These are phyloP conservation scores for Tetrapyrgos nigripes DNA, from an alignment of 1,284 basidiomycete genomes.

Conservation along the genomic window DNA sequence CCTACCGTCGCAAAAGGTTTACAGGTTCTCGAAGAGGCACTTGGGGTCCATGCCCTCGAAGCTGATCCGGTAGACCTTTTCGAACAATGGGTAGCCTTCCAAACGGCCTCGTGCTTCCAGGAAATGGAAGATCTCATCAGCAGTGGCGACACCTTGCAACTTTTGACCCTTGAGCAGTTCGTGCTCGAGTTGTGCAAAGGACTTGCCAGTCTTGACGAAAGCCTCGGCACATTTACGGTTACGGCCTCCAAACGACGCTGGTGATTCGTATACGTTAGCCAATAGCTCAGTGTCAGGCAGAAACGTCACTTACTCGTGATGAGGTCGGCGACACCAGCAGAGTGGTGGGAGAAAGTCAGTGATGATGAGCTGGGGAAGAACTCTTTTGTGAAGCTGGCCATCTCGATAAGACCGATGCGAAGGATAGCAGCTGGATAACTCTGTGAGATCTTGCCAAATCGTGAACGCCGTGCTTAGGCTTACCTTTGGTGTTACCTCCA, in stretches of 20 bases:
- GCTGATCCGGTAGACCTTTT: constrained; percentile 24
- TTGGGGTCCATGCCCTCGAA: constrained; percentile 24
- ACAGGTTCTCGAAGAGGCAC: constrained; percentile 22
- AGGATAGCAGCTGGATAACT: constrained; percentile 21
- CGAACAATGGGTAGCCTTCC: constrained; percentile 23
- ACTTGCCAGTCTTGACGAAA: constrained; percentile 21
- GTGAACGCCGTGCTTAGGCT: too few relatives aligned
- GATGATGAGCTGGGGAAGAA: constrained; percentile 23
- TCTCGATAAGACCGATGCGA: constrained; percentile 23
- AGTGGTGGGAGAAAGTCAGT: constrained; percentile 23
- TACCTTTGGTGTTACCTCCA: constrained; percentile 17
- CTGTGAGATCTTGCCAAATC: not conserved
- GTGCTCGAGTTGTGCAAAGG: constrained; percentile 21
- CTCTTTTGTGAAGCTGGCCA: constrained; percentile 23
- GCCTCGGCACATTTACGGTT: constrained; percentile 27
- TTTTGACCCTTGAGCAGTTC: constrained; percentile 26
- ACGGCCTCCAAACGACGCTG: constrained; percentile 22
- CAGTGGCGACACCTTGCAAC: constrained; percentile 22
- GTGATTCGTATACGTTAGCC: not conserved
- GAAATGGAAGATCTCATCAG: constrained; percentile 22
- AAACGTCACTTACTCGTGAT: constrained; percentile 17
- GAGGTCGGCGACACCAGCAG: constrained; percentile 26
- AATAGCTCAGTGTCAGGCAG: not conserved
- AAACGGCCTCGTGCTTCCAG: constrained; percentile 19
- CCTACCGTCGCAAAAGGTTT: not conserved